These are phyloP conservation scores for Amylostereum chailletii DNA, from an alignment of 1,284 basidiomycete species.

Conservation along the genomic window DNA sequence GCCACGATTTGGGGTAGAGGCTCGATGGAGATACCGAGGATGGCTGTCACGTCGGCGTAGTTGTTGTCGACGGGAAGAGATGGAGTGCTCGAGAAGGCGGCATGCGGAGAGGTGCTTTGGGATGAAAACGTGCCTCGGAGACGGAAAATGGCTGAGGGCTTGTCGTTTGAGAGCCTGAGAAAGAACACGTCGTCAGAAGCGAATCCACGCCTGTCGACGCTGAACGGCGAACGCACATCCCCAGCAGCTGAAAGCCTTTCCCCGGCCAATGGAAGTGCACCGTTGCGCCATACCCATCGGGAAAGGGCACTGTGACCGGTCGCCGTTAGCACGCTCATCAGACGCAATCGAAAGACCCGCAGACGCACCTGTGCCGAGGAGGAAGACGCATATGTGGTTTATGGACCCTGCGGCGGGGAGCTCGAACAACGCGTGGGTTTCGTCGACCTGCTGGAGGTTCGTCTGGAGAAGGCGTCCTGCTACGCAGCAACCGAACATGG, in stretches of 20 bases:
- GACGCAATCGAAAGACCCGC: not conserved
- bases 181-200: not conserved
- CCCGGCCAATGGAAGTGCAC: conserved; percentile 90
- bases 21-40: conserved; percentile 67
- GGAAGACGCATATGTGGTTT: conserved; percentile 86
- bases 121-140: conserved; percentile 62
- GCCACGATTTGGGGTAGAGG: conserved; percentile 50
- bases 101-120: conserved; percentile 31
- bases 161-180: conserved; percentile 78
- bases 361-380: conserved; percentile 68
- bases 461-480: conserved; percentile 73
- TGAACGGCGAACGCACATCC: conserved; percentile 53
- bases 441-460: conserved; percentile 69
- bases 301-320: conserved; percentile 59
- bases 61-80: conserved; percentile 16
- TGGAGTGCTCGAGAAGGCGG: conserved; percentile 40
- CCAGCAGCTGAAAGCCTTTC: conserved; percentile 81
- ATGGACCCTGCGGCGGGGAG: conserved; percentile 70
- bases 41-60: conserved; percentile 45
- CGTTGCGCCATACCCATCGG: conserved; percentile 82
- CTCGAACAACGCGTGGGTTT: conserved; percentile 80
- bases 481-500: conserved; percentile 69
- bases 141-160: conserved; percentile 88
- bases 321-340: not conserved
- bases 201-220: no score